Percentiles rank a stretch among this genome's conserved stretches.
These are phyloP conservation scores for Debaryomyces hansenii DNA, from an alignment of 805 yeast species.

Conservation along the genomic window DNA sequence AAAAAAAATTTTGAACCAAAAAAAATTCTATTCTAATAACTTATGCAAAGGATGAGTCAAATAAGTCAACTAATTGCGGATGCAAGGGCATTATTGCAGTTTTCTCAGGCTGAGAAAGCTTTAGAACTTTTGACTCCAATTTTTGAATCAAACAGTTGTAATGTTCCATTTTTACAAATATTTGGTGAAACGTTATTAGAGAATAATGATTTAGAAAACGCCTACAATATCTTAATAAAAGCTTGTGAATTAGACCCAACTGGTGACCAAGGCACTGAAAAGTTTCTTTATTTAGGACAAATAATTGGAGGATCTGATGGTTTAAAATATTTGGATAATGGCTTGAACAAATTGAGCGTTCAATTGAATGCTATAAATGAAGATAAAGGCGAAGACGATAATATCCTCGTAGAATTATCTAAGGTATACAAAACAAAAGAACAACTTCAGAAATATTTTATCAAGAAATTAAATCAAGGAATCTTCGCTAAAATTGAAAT, in stretches of 20 bases:
- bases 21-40: neutral
- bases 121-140: slow-evolving; percentile 46
- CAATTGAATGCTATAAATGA: slow-evolving; percentile 36
- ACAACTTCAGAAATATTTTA: slow-evolving; percentile 30
- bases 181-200: slow-evolving; percentile 82
- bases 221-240: slow-evolving; percentile 58
- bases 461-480: slow-evolving; percentile 70
- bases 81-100: slow-evolving; percentile 46
- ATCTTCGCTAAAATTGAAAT: slow-evolving; percentile 85
- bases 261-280: slow-evolving; percentile 70
- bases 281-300: slow-evolving; percentile 89
- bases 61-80: slow-evolving; percentile 14
- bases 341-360: slow-evolving; percentile 48
- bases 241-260: slow-evolving; percentile 71
- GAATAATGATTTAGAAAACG: slow-evolving; percentile 73
- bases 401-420: slow-evolving; percentile 23
- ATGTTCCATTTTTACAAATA: slow-evolving; percentile 51
- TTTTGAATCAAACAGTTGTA: slow-evolving; percentile 26
- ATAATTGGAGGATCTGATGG: slow-evolving; percentile 84
- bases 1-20: neutral
- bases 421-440: slow-evolving; percentile 22
- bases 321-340: slow-evolving; percentile 57
- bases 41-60: neutral
- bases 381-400: slow-evolving; percentile 21
- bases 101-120: slow-evolving; percentile 56